These are phyloP conservation scores for Symmetrospora coprosmae DNA, from an alignment of 768 basidiomycete genomes.

Conservation along the genomic window DNA sequence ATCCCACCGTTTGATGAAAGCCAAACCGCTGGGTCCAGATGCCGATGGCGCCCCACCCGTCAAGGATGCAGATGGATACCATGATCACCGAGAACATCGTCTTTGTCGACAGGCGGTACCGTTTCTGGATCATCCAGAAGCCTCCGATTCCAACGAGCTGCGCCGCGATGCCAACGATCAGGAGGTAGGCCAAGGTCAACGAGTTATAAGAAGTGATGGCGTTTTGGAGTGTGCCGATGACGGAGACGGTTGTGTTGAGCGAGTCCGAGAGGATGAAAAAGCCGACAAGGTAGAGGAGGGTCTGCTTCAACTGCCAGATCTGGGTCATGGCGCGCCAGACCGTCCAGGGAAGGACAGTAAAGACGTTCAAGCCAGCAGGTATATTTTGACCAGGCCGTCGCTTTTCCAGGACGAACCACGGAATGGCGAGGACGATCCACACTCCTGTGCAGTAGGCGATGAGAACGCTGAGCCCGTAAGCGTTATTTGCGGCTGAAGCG, in stretches of 20 bases:
- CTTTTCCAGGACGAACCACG: constrained; percentile 36
- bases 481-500: constrained; percentile 31
- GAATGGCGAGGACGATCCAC: constrained; percentile 35
- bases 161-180: constrained; percentile 15
- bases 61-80: not conserved
- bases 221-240: constrained; percentile 18
- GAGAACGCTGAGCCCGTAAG: constrained; percentile 33
- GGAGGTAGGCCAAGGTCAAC: not conserved
- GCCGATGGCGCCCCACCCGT: constrained; percentile 21
- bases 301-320: constrained; percentile 32
- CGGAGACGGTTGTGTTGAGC: constrained; percentile 13
- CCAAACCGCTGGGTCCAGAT: constrained; percentile 24
- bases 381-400: constrained; percentile 35
- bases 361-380: constrained; percentile 23
- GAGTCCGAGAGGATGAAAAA: constrained; percentile 27
- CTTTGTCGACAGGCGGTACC: constrained; percentile 7
- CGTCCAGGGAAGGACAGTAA: constrained; percentile 10
- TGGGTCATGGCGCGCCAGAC: constrained; percentile 9
- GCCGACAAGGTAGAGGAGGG: constrained; percentile 17
- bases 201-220: not conserved
- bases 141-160: constrained; percentile 6
- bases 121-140: constrained; percentile 14
- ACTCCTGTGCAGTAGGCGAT: constrained; percentile 35
- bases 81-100: constrained; percentile 6
- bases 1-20: constrained; percentile 6